phyloP scores from a whole-genome alignment of 768 basidiomycete genomes.

The Kwoniella dendrophila region DNA sequence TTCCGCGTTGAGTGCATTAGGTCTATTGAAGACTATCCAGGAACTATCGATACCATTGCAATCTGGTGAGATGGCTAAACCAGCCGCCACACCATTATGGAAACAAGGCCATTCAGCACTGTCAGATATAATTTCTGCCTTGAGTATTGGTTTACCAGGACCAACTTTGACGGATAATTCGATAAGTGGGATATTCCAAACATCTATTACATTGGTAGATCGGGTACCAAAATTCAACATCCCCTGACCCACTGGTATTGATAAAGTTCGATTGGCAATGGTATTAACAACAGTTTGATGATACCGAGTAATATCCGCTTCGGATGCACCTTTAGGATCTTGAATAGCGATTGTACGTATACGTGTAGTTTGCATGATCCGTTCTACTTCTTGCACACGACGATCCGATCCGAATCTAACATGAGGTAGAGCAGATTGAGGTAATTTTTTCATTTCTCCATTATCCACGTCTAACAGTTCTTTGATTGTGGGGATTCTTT shows the following conservation, averaged over 20 bases:
- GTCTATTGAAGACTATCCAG: constrained; percentile 93
- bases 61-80: constrained; percentile 76
- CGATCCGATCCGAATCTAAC: constrained; percentile 89
- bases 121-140: constrained; percentile 73
- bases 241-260: constrained; percentile 83
- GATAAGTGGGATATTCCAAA: constrained; percentile 51
- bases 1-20: constrained; percentile 81
- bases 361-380: constrained; percentile 81
- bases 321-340: constrained; percentile 76
- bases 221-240: constrained; percentile 88
- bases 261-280: constrained; percentile 83
- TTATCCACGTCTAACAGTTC: constrained; percentile 57
- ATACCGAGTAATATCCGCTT: constrained; percentile 82
- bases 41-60: constrained; percentile 80
- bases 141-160: constrained; percentile 47
- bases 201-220: constrained; percentile 64
- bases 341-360: constrained; percentile 67
- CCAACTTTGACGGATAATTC: constrained; percentile 54
- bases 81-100: constrained; percentile 94
- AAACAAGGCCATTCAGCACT: constrained; percentile 91
- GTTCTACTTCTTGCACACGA: constrained; percentile 83
- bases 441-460: background rate
- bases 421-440: constrained; percentile 62
- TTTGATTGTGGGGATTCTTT: constrained; percentile 24
- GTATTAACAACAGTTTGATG: constrained; percentile 78